Conservation (phyloP, 768 basidiomycete genomes). For the Hericium rajendrae region DNA sequence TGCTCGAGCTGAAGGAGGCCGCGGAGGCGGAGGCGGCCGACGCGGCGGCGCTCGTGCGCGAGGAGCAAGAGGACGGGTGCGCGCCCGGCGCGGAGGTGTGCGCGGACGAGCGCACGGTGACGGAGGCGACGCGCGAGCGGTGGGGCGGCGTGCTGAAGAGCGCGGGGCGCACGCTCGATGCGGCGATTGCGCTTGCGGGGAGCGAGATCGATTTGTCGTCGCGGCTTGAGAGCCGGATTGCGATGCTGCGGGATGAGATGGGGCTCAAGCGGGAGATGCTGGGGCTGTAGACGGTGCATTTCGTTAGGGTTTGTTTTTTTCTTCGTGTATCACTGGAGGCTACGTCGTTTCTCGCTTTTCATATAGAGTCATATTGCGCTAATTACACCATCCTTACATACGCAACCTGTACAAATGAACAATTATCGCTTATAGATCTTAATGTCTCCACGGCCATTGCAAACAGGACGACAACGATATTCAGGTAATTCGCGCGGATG, state of each 20-base stretch:
- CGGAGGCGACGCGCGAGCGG: slow-evolving; percentile 1
- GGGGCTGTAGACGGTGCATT: slow-evolving; percentile 9
- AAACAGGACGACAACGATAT: too few relatives aligned
- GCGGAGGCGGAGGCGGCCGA: slow-evolving; percentile 20
- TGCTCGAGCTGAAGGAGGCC: slow-evolving; percentile 56
- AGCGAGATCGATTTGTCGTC: slow-evolving; percentile 55
- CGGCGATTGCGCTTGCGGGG: slow-evolving; percentile 37
- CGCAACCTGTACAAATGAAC: too few relatives aligned
- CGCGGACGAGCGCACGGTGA: slow-evolving; percentile 2
- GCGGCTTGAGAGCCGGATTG: slow-evolving; percentile 58
- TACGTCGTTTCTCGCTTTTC: too few relatives aligned
- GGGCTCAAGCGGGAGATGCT: slow-evolving; percentile 45
- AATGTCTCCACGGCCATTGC: too few relatives aligned
- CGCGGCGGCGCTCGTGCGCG: slow-evolving; percentile 4
- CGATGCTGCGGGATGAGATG: slow-evolving; percentile 66
- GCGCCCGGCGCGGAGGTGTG: slow-evolving; percentile 3
- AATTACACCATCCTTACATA: too few relatives aligned
- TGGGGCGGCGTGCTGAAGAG: slow-evolving; percentile 43
- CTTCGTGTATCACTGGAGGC: too few relatives aligned
- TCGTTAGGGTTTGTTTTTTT: too few relatives aligned
- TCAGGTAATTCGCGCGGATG: too few relatives aligned
- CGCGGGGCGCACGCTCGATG: slow-evolving; percentile 42
- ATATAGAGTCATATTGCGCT: too few relatives aligned
- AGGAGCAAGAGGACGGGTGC: slow-evolving; percentile 13
- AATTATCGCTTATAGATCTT: too few relatives aligned